Evolutionary conservation across 176 grass and related monocot genomes (phyloP), one percentile per base, ranked within the genome.

Genomic region (Pharus latifolius): DNA sequence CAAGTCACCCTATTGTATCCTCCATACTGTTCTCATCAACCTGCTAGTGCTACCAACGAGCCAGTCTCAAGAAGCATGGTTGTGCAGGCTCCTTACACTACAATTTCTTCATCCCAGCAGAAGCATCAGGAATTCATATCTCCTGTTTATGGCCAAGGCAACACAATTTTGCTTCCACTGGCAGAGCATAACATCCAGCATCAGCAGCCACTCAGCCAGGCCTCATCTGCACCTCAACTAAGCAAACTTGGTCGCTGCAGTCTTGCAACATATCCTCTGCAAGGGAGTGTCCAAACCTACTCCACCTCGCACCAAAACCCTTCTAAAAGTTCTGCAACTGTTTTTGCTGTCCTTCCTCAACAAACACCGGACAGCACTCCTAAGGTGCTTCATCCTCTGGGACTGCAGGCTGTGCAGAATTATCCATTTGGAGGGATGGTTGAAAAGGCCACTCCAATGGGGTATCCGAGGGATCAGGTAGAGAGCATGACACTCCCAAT

Each of bases 401-500:
- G 70, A 27, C 43, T 56, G 0, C 89, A 87, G 24, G 37, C 80
- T 3, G 1, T 91, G 84, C 84, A 82, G n/a, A 88, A 51, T 20
- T 76, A 84, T 18, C 87, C 82, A 32, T 95, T 76, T 50, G 77
- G 79, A 29, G 84, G 84, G 29, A 81, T 95, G 52, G 76, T 91
- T 29, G 96, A 95, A 73, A 99, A 87, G 7, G 73, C 79, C 18
- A 86, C 81, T 47, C 31, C 78, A 18, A 82, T 99, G 84, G 96
- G 87, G 55, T 99, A 99, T 70, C 71, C 91, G 50, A 77, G 50
- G 54, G 87, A 95, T 68, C 75, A 63, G 18, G 79, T 70, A 25
- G 47, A 40, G 14, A 78, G 71, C 38, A 14, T 72, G 70, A 58
- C 77, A 5, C 56, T 83, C 52, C 79, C 86, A 27, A 77, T 77